Conservation (phyloP, 2,329 filamentous ascomycete genomes). For the Dryadomyces quercus-mongolicae region DNA sequence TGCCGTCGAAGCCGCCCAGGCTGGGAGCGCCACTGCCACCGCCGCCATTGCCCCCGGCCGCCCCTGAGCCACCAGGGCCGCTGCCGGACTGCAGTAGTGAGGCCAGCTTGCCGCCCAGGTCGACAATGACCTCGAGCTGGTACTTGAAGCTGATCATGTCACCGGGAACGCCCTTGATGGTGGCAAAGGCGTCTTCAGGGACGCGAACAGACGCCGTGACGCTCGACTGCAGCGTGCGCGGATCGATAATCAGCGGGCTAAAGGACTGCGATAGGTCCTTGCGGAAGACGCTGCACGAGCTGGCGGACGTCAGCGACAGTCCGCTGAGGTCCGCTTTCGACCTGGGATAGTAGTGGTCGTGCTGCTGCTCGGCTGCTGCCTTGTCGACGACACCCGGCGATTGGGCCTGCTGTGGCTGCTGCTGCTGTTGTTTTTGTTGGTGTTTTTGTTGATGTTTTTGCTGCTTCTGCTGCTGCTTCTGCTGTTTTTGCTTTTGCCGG, state of each 20-base stretch:
- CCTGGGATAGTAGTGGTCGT: slow-evolving; percentile 75
- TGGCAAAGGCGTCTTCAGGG: slow-evolving; percentile 84
- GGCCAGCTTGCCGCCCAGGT: slow-evolving; percentile 76
- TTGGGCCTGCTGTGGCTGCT: neutral
- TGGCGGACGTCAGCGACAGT: slow-evolving; percentile 72
- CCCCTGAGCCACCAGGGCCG: slow-evolving; percentile 10
- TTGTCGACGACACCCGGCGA: neutral
- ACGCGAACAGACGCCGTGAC: slow-evolving; percentile 76
- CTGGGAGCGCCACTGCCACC: slow-evolving; percentile 12
- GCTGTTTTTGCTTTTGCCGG: neutral
- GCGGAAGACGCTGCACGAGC: slow-evolving; percentile 83
- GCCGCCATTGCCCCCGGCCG: neutral
- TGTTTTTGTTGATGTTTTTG: neutral
- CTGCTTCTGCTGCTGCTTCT: neutral
- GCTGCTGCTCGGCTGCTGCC: slow-evolving; percentile 10
- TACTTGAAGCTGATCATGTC: slow-evolving; percentile 95
- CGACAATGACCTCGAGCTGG: slow-evolving; percentile 82
- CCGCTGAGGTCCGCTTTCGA: slow-evolving; percentile 80
- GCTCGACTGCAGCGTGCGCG: slow-evolving; percentile 61
- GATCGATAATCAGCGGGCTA: slow-evolving; percentile 79
- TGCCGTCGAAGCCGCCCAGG: neutral
- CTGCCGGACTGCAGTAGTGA: slow-evolving; percentile 53
- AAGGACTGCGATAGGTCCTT: slow-evolving; percentile 89
- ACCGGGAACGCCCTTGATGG: slow-evolving; percentile 78
- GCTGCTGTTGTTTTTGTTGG: neutral